Evolutionary conservation across 2,329 filamentous ascomycete species (phyloP).

Genomic region (Rhynchosporium graminicola): DNA sequence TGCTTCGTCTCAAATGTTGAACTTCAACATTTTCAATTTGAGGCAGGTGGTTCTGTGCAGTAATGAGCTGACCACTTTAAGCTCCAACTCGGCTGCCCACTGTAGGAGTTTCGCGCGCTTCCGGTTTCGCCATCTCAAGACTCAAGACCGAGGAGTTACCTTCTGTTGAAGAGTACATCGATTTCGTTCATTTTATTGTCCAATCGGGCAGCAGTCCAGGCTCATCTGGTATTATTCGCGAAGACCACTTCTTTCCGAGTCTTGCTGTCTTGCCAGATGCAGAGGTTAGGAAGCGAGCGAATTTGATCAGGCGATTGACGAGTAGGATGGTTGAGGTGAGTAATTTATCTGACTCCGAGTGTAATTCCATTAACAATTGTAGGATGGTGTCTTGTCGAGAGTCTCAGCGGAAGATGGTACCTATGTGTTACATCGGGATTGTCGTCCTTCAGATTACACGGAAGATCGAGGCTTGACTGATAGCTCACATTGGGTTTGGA

Average conservation of each 20-base stretch:
- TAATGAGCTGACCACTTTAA: neutral
- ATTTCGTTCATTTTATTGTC: conserved; percentile 10
- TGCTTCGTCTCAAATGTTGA: neutral
- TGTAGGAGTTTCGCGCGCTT: conserved; percentile 8
- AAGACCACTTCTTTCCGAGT: conserved; percentile 8
- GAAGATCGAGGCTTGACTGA: conserved; percentile 9
- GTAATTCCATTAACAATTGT: neutral
- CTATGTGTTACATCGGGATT: conserved; percentile 8
- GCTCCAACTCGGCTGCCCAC: conserved; percentile 4
- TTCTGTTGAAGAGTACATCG: conserved; percentile 6
- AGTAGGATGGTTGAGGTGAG: conserved; percentile 1
- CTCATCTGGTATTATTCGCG: neutral
- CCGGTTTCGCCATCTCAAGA: neutral
- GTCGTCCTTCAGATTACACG: conserved; percentile 5
- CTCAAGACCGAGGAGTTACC: conserved; percentile 1
- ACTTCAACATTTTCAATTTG: neutral
- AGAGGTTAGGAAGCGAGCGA: conserved; percentile 2
- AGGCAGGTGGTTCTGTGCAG: neutral
- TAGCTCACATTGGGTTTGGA: conserved; percentile 7
- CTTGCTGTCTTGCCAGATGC: neutral
- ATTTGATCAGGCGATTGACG: conserved; percentile 9
- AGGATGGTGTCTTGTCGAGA: conserved; percentile 7
- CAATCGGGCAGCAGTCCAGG: neutral
- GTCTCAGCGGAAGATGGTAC: conserved; percentile 1
- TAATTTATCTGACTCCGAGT: neutral